Conservation (phyloP, 495 filamentous ascomycete genomes). For the Astrothelium subdiscretum region DNA sequence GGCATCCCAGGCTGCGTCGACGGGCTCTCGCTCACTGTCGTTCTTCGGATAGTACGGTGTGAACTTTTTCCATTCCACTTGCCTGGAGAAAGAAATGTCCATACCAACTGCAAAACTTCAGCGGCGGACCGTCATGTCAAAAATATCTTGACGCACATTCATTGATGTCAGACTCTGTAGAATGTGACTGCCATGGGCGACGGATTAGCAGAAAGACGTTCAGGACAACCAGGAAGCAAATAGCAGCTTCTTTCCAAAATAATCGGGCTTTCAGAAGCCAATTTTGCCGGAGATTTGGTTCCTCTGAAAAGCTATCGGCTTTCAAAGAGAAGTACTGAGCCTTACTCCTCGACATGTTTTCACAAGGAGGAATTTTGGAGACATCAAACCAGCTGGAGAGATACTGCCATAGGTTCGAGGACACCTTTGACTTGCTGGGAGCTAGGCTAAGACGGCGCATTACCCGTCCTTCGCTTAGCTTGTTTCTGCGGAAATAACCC, state of each 20-base stretch:
- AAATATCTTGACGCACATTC: not conserved
- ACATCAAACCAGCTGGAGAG: not conserved
- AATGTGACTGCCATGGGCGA: not conserved
- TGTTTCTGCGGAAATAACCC: too few species aligned
- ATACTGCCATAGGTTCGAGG: not conserved
- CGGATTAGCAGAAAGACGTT: not conserved
- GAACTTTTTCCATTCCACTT: not conserved
- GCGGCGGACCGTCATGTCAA: not conserved
- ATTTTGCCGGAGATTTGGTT: not conserved
- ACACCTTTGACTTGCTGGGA: not conserved
- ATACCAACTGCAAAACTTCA: not conserved
- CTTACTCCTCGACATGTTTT: not conserved
- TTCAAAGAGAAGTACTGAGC: not conserved
- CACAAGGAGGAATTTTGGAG: too few species aligned
- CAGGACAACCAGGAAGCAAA: not conserved
- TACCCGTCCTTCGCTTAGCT: too few species aligned
- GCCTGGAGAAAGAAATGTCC: not conserved
- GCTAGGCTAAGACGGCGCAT: too few species aligned
- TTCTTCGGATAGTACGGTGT: not conserved
- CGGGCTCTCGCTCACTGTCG: not conserved
- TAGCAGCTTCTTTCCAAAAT: not conserved
- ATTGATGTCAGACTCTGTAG: not conserved
- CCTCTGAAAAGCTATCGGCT: not conserved
- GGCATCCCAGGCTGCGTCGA: constrained; percentile 13
- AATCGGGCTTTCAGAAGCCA: not conserved